These are phyloP conservation scores for Lactarius vividus DNA, from an alignment of 768 basidiomycete genomes.

Conservation along the genomic window DNA sequence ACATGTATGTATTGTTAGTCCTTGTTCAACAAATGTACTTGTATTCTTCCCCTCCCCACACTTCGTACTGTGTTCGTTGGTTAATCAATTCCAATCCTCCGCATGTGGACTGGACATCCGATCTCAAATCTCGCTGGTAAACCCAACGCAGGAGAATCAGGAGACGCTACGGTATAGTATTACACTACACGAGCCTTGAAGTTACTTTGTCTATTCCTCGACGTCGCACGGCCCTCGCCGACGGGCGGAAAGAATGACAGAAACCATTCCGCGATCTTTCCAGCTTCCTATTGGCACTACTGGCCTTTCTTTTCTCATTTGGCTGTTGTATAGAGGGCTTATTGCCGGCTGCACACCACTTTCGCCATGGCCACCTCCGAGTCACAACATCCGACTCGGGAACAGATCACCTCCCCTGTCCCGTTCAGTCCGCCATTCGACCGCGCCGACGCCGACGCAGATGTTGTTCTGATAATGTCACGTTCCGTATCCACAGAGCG, in stretches of 20 bases:
- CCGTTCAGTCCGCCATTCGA: background rate
- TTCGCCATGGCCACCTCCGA: background rate
- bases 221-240: too few species aligned
- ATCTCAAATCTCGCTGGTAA: too few species aligned
- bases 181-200: too few species aligned
- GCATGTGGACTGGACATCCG: too few species aligned
- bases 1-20: background rate
- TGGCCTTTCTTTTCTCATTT: background rate
- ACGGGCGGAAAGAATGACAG: too few species aligned
- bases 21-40: slow-evolving; percentile 1
- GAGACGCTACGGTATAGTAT: too few species aligned
- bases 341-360: background rate
- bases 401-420: background rate
- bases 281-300: background rate
- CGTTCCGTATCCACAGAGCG: background rate
- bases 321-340: too few species aligned
- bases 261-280: background rate
- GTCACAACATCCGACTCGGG: background rate
- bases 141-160: too few species aligned
- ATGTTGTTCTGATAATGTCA: slow-evolving; percentile 5
- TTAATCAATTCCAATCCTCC: too few species aligned
- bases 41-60: background rate
- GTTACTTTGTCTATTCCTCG: too few species aligned
- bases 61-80: background rate
- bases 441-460: background rate